Percentiles rank a stretch among this genome's conserved stretches.
These are phyloP conservation scores for Trichoderma endophyticum DNA, from an alignment of 2,329 filamentous ascomycete species.

Conservation along the genomic window DNA sequence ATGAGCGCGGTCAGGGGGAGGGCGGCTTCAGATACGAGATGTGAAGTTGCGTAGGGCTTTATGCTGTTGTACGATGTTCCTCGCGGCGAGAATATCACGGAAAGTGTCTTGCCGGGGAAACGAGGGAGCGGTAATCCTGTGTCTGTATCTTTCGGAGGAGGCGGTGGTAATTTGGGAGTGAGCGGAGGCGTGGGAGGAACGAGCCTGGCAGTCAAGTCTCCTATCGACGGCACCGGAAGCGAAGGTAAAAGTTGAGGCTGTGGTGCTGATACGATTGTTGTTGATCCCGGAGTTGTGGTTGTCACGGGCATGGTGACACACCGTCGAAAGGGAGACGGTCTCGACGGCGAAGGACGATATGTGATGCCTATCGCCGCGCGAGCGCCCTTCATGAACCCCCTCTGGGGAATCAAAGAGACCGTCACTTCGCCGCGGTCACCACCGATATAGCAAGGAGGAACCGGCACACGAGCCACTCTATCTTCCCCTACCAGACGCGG, in stretches of 20 bases:
- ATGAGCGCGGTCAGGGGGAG: constrained; percentile 62
- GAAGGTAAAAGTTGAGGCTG: constrained; percentile 17
- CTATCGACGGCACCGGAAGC: constrained; percentile 1
- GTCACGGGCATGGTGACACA: background rate
- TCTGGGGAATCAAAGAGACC: constrained; percentile 62
- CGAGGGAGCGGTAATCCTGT: constrained; percentile 34
- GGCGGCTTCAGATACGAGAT: constrained; percentile 54
- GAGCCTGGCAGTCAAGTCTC: background rate
- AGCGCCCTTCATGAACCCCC: constrained; percentile 56
- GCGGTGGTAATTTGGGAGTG: constrained; percentile 29
- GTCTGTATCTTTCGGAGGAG: constrained; percentile 28
- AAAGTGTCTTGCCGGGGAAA: constrained; percentile 47
- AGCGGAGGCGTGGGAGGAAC: constrained; percentile 33
- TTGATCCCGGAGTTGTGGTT: background rate
- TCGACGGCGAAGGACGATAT: constrained; percentile 56
- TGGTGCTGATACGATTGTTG: background rate
- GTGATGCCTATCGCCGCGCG: constrained; percentile 70
- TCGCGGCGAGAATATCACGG: constrained; percentile 63
- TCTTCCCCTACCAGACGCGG: constrained; percentile 34
- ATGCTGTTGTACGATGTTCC: constrained; percentile 55
- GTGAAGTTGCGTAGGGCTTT: constrained; percentile 52
- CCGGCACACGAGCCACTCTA: constrained; percentile 43
- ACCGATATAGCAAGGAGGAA: constrained; percentile 51
- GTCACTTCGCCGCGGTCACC: constrained; percentile 66
- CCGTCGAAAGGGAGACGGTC: constrained; percentile 22